A percentile compares a stretch with the other conserved stretches of the same genome.
Conservation (phyloP, 1,284 basidiomycete genomes). For the Boletus sp. region DNA sequence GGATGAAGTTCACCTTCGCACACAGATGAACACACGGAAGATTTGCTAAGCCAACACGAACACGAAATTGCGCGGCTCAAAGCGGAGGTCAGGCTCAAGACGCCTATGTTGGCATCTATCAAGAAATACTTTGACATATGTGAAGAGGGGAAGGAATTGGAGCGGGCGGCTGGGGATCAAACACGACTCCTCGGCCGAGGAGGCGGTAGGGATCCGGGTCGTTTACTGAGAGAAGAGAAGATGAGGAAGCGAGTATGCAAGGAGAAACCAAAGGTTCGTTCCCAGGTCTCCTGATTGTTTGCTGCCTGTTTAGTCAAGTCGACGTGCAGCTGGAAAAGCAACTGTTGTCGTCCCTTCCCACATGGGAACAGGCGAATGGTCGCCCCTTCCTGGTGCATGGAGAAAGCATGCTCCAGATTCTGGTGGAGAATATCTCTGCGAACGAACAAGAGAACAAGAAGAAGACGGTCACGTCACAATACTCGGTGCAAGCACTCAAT, state of each 20-base stretch:
- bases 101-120: constrained; percentile 71
- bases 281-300: constrained; percentile 3
- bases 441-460: constrained; percentile 76
- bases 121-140: constrained; percentile 91
- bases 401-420: constrained; percentile 74
- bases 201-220: constrained; percentile 62
- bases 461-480: constrained; percentile 33
- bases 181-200: constrained; percentile 73
- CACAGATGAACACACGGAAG: constrained; percentile 86
- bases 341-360: constrained; percentile 72
- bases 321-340: constrained; percentile 78
- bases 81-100: constrained; percentile 76
- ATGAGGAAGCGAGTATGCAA: constrained; percentile 94
- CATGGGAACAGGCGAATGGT: constrained; percentile 82
- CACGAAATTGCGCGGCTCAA: constrained; percentile 79
- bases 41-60: constrained; percentile 84
- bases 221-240: constrained; percentile 90
- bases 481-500: constrained; percentile 39
- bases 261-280: constrained; percentile 85
- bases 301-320: constrained; percentile 2
- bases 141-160: constrained; percentile 85
- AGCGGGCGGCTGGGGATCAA: constrained; percentile 75
- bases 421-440: constrained; percentile 66
- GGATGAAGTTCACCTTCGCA: neutral
- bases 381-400: constrained; percentile 85